These are phyloP conservation scores for Tulasnella sp. DNA, from an alignment of 768 basidiomycete species.

Conservation along the genomic window DNA sequence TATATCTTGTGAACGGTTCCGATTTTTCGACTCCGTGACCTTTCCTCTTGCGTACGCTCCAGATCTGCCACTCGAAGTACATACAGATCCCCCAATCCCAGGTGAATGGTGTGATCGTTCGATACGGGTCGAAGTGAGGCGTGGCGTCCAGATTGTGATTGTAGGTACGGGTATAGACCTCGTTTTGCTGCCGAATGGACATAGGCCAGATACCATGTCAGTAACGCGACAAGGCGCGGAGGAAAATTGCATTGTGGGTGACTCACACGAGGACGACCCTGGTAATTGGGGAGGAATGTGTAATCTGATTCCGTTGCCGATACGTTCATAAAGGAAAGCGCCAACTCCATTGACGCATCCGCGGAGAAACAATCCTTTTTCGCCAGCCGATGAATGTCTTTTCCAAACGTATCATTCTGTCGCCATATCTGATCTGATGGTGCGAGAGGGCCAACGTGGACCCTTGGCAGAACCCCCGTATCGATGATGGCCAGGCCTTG, in stretches of 20 bases:
- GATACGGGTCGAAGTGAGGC: constrained; percentile 20
- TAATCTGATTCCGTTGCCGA: constrained; percentile 28
- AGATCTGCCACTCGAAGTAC: constrained; percentile 26
- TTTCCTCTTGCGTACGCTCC: constrained; percentile 15
- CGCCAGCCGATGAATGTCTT: constrained; percentile 24
- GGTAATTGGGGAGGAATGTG: constrained; percentile 27
- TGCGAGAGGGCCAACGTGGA: constrained; percentile 25
- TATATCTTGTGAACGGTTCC: constrained; percentile 8
- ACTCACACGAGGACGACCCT: constrained; percentile 20
- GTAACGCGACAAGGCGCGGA: not conserved
- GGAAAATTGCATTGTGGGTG: not conserved
- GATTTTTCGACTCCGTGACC: not conserved
- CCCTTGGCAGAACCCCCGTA: constrained; percentile 24
- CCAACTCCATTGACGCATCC: constrained; percentile 26
- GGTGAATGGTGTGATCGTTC: constrained; percentile 25
- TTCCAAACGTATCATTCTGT: constrained; percentile 18
- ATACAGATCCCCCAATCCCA: constrained; percentile 30
- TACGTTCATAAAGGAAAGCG: constrained; percentile 24
- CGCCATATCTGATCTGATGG: constrained; percentile 23
- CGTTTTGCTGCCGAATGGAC: constrained; percentile 21
- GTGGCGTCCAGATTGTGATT: constrained; percentile 20
- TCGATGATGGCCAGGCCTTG: constrained; percentile 22
- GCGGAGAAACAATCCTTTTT: constrained; percentile 28
- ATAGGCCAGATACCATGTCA: not conserved
- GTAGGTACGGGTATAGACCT: constrained; percentile 22